Conservation (phyloP, 176 grass and related monocot genomes). For the Carex kokanica region DNA sequence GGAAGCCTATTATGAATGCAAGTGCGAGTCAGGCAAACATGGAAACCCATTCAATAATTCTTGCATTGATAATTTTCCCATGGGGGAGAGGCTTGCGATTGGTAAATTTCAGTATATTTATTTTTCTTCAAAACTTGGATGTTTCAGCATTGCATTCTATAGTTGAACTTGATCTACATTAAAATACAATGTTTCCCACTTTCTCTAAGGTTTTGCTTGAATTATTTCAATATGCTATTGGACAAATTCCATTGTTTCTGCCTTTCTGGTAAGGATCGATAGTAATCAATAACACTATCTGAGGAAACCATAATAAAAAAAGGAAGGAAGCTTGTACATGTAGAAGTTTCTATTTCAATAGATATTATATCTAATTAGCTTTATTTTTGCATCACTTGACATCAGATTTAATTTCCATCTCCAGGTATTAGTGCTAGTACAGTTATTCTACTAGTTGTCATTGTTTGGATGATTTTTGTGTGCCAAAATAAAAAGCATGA, state of each 20-base stretch:
- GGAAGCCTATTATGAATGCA: constrained; percentile 26
- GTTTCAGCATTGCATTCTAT: neutral
- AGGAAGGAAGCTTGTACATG: neutral
- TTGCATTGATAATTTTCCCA: constrained; percentile 35
- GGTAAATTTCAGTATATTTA: constrained; percentile 24
- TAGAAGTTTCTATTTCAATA: neutral
- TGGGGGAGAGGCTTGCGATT: constrained; percentile 31
- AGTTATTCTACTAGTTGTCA: constrained; percentile 13
- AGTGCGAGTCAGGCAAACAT: constrained; percentile 30
- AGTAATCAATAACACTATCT: neutral
- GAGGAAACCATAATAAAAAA: neutral
- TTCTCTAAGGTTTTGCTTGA: neutral
- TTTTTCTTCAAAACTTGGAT: neutral
- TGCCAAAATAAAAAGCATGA: constrained; percentile 37
- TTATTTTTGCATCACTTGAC: neutral
- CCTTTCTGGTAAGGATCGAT: neutral
- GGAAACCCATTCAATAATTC: constrained; percentile 22
- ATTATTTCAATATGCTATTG: neutral
- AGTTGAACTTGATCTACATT: neutral
- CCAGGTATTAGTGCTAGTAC: constrained; percentile 38
- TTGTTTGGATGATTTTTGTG: constrained; percentile 23
- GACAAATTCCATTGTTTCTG: neutral
- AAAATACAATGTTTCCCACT: neutral
- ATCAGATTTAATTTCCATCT: neutral
- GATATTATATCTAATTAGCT: neutral